Evolutionary conservation across 352 stramenopile species (phyloP), one percentile per base, ranked within the genome.

Genomic region (Saprolegnia diclina): DNA sequence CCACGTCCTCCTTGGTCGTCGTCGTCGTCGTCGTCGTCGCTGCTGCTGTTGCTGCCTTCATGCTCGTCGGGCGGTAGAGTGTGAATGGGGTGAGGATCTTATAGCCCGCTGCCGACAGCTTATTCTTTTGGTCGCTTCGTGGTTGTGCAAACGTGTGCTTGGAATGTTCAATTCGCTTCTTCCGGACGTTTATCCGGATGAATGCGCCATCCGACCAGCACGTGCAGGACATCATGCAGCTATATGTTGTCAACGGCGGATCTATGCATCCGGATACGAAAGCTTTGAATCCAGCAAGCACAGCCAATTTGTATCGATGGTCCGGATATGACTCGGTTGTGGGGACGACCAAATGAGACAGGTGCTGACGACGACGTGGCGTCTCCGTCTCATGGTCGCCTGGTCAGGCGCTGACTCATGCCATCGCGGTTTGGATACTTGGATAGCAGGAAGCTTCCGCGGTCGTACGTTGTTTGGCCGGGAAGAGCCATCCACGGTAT

Each of bases 91-190:
- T 35, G 29, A n/a, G n/a, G n/a, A 35, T 35, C 29, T 35, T 35
- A 35, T 35, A 19, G 52, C 52, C 52, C 24, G 52, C 13, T n/a
- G 42, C 13, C 42, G 42, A 48, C 18, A 3, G 24, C 52, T 59
- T 59, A 21, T 59, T 59, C 52, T 59, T 59, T 59, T 59, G 52
- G 52, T 59, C 52, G 24, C 24, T 59, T 59, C 24, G 35, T 59
- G 52, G 24, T 59, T 59, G 52, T 59, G 52, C 52, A 59, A 59
- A 13, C 52, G 35, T 2, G 11, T 16, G 13, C 52, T 16, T 18
- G n/a, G 52, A 40, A 59, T 42, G 24, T 48, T 48, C 42, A 48
- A 48, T 48, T 7, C 42, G 42, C 18, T 48, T 48, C 42, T 48
- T 48, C 42, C 42, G 42, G 42, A 48, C 42, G 7, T n/a, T 2